Evolutionary conservation across 768 basidiomycete genomes (phyloP), one percentile per base, ranked within the genome.

Genomic region (Boletus rufocinnamomeus): DNA sequence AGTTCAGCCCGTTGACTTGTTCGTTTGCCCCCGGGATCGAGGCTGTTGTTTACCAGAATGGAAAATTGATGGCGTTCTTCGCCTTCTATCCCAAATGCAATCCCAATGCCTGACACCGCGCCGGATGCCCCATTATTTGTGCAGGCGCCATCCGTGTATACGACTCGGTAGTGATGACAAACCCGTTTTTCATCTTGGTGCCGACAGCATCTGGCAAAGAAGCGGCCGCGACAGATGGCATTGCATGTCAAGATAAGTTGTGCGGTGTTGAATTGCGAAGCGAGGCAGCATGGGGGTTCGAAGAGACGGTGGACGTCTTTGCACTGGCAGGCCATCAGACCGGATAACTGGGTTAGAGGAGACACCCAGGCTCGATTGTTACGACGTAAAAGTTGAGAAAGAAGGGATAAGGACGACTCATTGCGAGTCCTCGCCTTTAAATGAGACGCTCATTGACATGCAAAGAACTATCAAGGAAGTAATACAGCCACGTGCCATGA

Each of bases 91-190:
- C 60, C 52, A 2, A 61, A 59, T 14, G 56, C 52, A 6, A 57
- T 52, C 6, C 53, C 60, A 4, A 63, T 49, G 2, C 59, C 59
- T 7, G 55, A 54, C 8, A 21, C 62, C 0, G 73, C 75, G 9
- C 46, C 58, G 2, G 5, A 35, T 19, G 17, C 27, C 1, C 75
- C 72, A n/a, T 77, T 75, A 13, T 60, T 56, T 4, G 49, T n/a
- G 52, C 75, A 76, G 3, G 72, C 68, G 13, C 76, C 75, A 48
- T 75, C 75, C 21, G 69, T 70, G 60, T 66, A 74, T 6, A 73
- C 72, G 13, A 76, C 13, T 8, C 50, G 54, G 37, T 56, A 54
- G 10, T 63, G 52, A 41, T 71, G 72, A 57, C 72, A 71, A 2
- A 11, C 7, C 19, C 30, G 4, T 10, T 0, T 19, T 10, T 6